Conservation (phyloP, 139 green algal genomes). For the Volvox africanus region DNA sequence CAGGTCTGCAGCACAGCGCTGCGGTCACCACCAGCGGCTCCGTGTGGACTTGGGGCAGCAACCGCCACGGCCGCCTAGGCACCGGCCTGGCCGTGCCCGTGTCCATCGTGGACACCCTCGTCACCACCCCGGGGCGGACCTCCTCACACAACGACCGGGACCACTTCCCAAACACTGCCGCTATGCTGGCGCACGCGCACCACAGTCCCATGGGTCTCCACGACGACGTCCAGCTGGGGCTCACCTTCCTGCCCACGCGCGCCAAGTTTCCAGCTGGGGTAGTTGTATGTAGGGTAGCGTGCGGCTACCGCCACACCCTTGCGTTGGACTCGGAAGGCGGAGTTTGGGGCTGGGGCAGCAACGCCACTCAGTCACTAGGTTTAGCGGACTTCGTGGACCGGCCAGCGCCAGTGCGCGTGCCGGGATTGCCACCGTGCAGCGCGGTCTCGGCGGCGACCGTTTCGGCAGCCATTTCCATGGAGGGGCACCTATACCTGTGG, state of each 20-base stretch:
- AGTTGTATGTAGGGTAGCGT: slow-evolving; percentile 38
- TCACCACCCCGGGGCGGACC: not conserved
- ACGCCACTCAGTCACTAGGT: slow-evolving; percentile 50
- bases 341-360: slow-evolving; percentile 75
- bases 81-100: not conserved
- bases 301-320: slow-evolving; percentile 63
- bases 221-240: slow-evolving; percentile 28
- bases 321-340: slow-evolving; percentile 61
- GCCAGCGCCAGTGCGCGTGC: slow-evolving; percentile 4
- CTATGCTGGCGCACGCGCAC: slow-evolving; percentile 33
- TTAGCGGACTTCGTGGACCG: slow-evolving; percentile 42
- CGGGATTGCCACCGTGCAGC: slow-evolving; percentile 30
- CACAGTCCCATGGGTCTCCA: not conserved
- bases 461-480: slow-evolving; percentile 55
- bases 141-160: not conserved
- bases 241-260: slow-evolving; percentile 19
- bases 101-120: not conserved
- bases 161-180: slow-evolving; percentile 18
- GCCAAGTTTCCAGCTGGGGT: not conserved
- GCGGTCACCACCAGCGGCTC: slow-evolving; percentile 48
- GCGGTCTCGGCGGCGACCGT: slow-evolving; percentile 45
- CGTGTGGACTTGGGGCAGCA: slow-evolving; percentile 62
- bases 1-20: slow-evolving; percentile 51
- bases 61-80: slow-evolving; percentile 48
- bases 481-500: slow-evolving; percentile 63